Evolutionary conservation across 2,329 filamentous ascomycete genomes (phyloP), one percentile per base, ranked within the genome.

Genomic region (Orbilia brochopaga): DNA sequence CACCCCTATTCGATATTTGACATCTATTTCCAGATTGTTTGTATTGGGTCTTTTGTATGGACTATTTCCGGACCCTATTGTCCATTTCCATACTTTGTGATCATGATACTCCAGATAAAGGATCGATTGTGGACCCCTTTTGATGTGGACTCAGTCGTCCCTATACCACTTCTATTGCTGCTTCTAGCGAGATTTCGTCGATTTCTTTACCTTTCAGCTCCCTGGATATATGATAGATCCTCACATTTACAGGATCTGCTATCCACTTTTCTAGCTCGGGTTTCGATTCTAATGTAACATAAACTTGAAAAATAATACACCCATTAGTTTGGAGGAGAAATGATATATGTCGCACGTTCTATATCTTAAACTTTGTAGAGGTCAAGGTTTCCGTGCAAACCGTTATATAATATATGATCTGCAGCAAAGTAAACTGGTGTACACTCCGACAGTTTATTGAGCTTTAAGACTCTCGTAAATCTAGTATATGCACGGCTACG

Each of bases 271-370:
- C n/a, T 53, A 19, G 35, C 35, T n/a, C 42, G 17, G 8, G 27
- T 32, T 63, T 63, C 51, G 23, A 63, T 63, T 63, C 59, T 55
- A 13, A 8, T 63, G 59, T 63, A 63, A 55, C 37, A 52, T 63
- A 63, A n/a, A 30, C 32, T 63, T 53, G 11, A 27, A 21, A 61
- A 40, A 13, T 42, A 56, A 56, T 50, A 50, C 40, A 56, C 24
- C 51, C 54, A 4, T 19, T 56, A 63, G 59, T 42, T 44, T 50
- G 50, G 40, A 37, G 44, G 30, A 7, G n/a, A n/a, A n/a, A n/a
- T n/a, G n/a, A n/a, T n/a, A n/a, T n/a, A n/a, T n/a, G n/a, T n/a
- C n/a, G n/a, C n/a, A n/a, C n/a, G n/a, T n/a, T n/a, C n/a, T n/a
- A n/a, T n/a, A n/a, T n/a, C n/a, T n/a, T n/a, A n/a, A n/a, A n/a